phyloP scores from a whole-genome alignment of 805 yeast species.

The Yarrowia sp. region DNA sequence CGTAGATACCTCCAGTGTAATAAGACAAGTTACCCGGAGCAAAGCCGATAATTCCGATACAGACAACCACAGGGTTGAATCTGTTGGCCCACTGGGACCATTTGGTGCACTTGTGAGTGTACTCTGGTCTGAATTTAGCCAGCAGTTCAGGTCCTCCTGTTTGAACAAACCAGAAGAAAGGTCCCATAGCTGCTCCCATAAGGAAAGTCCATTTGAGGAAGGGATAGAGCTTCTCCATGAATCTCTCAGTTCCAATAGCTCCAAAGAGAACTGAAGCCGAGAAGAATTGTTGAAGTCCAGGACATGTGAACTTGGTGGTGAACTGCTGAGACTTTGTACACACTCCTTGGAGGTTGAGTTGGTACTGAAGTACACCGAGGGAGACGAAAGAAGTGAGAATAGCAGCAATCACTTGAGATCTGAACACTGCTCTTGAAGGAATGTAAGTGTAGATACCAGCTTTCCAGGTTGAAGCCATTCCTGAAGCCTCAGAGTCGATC shows the following conservation, averaged over 20 bases:
- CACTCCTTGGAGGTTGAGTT: conserved; percentile 37
- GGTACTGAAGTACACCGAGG: conserved; percentile 39
- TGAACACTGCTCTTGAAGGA: conserved; percentile 57
- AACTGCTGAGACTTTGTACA: conserved; percentile 34
- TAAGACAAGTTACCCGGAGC: conserved; percentile 39
- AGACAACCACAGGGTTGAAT: conserved; percentile 31
- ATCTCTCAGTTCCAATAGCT: conserved; percentile 50
- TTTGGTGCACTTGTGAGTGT: not conserved
- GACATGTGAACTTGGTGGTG: conserved; percentile 39
- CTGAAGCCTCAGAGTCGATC: conserved; percentile 61
- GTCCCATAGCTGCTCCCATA: conserved; percentile 33
- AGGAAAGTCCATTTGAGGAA: conserved; percentile 32
- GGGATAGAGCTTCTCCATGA: conserved; percentile 39
- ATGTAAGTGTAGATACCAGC: conserved; percentile 57
- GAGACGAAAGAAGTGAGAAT: conserved; percentile 40
- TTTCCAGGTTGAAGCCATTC: conserved; percentile 55
- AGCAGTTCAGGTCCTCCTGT: conserved; percentile 30
- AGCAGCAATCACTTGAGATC: conserved; percentile 47
- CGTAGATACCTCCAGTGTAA: conserved; percentile 43
- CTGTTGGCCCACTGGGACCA: not conserved
- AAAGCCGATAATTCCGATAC: not conserved
- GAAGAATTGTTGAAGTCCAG: conserved; percentile 46
- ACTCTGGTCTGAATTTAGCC: not conserved
- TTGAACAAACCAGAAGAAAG: conserved; percentile 23
- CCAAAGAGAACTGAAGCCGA: conserved; percentile 49